Conservation (phyloP, 2,329 filamentous ascomycete species). For the Hortaea werneckii region DNA sequence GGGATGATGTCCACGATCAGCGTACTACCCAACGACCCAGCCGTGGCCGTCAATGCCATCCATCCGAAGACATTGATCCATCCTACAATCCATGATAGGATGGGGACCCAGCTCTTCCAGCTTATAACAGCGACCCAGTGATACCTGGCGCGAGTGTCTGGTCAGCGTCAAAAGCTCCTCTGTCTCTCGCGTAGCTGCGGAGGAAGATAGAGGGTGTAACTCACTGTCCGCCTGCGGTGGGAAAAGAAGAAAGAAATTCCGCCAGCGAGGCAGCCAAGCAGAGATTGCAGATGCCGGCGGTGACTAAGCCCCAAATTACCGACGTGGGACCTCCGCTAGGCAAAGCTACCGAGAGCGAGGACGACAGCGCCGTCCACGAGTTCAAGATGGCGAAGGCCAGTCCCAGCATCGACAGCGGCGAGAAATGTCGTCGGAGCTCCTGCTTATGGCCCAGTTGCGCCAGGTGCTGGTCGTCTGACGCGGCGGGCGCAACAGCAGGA, state of each 20-base stretch:
- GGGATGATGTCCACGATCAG: conserved; percentile 57
- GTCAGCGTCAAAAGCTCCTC: not conserved
- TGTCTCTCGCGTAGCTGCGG: conserved; percentile 20
- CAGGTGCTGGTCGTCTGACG: conserved; percentile 39
- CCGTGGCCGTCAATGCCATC: conserved; percentile 59
- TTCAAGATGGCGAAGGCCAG: conserved; percentile 55
- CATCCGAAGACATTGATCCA: conserved; percentile 67
- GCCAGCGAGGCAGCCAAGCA: conserved; percentile 59
- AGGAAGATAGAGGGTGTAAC: not conserved
- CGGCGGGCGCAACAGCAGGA: not conserved
- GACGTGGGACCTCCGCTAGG: conserved; percentile 61
- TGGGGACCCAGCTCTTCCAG: conserved; percentile 49
- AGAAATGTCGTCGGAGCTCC: conserved; percentile 50
- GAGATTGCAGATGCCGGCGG: conserved; percentile 54
- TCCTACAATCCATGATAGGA: conserved; percentile 59
- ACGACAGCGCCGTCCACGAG: conserved; percentile 52
- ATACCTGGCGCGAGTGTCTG: conserved; percentile 32
- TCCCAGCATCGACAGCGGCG: conserved; percentile 49
- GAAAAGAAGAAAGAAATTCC: conserved; percentile 51
- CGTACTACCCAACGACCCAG: conserved; percentile 55
- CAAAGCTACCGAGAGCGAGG: conserved; percentile 50
- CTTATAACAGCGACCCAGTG: conserved; percentile 61
- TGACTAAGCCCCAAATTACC: conserved; percentile 60
- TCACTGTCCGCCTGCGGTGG: conserved; percentile 38
- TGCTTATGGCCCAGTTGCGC: conserved; percentile 49